phyloP scores from a whole-genome alignment of 352 stramenopile genomes.

The Phytophthora vignae region DNA sequence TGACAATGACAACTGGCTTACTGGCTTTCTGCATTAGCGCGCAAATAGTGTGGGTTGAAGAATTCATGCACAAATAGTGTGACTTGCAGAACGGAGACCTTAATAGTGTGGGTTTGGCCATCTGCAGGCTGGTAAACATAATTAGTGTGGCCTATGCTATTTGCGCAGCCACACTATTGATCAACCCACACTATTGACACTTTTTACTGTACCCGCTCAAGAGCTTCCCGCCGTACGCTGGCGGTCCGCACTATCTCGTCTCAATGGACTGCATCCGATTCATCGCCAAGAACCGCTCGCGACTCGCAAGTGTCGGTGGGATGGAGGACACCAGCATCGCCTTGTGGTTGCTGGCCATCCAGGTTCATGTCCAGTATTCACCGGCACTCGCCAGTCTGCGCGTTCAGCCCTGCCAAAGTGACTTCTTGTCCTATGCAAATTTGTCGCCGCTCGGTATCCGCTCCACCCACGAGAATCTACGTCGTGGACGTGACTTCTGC shows the following conservation, averaged over 20 bases:
- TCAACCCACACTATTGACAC: no score
- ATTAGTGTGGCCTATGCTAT: no score
- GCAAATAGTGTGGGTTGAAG: no score
- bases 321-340: constrained; percentile 68
- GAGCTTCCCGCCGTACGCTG: constrained; percentile 41
- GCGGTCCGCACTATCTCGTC: constrained; percentile 50
- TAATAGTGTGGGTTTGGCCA: no score
- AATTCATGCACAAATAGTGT: no score
- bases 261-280: constrained; percentile 57
- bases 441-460: constrained; percentile 19
- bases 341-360: constrained; percentile 59
- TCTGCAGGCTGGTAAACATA: no score
- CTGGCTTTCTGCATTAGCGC: no score
- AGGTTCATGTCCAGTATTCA: constrained; percentile 45
- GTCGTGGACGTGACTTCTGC: constrained; percentile 3
- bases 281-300: constrained; percentile 42
- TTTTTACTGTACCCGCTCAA: constrained; percentile 47
- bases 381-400: constrained; percentile 9
- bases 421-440: constrained; percentile 13
- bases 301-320: constrained; percentile 33
- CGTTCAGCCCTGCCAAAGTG: not conserved
- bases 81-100: no score
- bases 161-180: no score
- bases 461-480: constrained; percentile 14
- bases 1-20: no score